phyloP scores from a whole-genome alignment of 495 filamentous ascomycete genomes.

The Penicillium paradoxum region DNA sequence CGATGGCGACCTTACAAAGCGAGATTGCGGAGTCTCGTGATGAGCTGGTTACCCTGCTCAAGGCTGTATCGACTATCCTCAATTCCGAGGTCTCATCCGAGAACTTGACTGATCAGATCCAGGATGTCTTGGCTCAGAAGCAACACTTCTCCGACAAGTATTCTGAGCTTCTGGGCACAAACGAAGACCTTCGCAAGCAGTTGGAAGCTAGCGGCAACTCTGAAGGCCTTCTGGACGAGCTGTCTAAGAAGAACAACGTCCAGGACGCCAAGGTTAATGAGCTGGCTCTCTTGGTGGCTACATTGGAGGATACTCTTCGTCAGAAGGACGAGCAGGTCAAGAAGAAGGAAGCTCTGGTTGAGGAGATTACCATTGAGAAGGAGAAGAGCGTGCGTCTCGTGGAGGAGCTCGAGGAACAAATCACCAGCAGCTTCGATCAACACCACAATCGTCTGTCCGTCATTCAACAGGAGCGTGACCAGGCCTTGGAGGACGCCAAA shows the following conservation, averaged over 20 bases:
- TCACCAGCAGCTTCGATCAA: slow-evolving; percentile 91
- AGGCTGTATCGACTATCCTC: slow-evolving; percentile 45
- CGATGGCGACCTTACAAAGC: slow-evolving; percentile 56
- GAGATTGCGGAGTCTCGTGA: slow-evolving; percentile 68
- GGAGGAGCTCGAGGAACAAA: slow-evolving; percentile 94
- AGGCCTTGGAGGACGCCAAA: slow-evolving; percentile 46
- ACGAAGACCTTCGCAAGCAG: slow-evolving; percentile 49
- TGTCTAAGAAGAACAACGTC: slow-evolving; percentile 30
- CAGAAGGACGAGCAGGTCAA: slow-evolving; percentile 69
- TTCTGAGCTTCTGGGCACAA: slow-evolving; percentile 37
- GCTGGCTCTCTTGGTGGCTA: slow-evolving; percentile 49
- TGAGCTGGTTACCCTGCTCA: slow-evolving; percentile 59
- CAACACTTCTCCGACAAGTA: slow-evolving; percentile 45
- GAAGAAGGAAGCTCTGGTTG: slow-evolving; percentile 59
- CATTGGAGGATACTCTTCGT: slow-evolving; percentile 56
- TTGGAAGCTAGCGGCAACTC: slow-evolving; percentile 47
- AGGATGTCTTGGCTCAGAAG: slow-evolving; percentile 42
- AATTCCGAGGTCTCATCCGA: slow-evolving; percentile 46
- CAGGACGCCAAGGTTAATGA: slow-evolving; percentile 47
- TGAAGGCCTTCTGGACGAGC: slow-evolving; percentile 28
- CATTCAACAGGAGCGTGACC: slow-evolving; percentile 54
- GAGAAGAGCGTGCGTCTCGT: slow-evolving; percentile 85
- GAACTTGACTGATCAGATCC: slow-evolving; percentile 43
- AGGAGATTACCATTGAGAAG: slow-evolving; percentile 56
- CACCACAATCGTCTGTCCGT: slow-evolving; percentile 79